Evolutionary conservation across 345 rosid species (phyloP), one percentile per base, ranked within the genome.

Genomic region (Euphorbia lathyris): DNA sequence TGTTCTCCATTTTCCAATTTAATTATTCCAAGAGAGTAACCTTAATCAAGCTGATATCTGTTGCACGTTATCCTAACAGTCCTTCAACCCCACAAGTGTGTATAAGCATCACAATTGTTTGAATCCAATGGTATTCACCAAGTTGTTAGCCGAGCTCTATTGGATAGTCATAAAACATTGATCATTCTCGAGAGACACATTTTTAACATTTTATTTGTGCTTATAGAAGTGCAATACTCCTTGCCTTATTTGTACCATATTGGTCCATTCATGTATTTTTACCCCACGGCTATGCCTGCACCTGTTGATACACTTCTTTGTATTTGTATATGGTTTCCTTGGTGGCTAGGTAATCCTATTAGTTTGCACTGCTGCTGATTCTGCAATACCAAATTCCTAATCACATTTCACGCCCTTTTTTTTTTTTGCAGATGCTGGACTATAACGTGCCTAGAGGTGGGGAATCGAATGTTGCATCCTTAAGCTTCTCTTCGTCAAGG

Each of bases 371-470:
- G 30, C 20, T 19, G 23, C 6, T 43, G 11, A 32, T 32, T 25
- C 26, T 34, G n/a, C n/a, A n/a, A 36, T 68, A 38, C 56, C 6
- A 56, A 56, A 30, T 52, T 58, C 64, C 27, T 30, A 69, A 58
- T 12, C 45, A 13, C 10, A 5, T 40, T 40, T 34, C 14, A 9
- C 0, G 20, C 48, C 16, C 1, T 20, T 23, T 34, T 38, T 40
- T 8, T 25, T 63, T 57, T 38, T 66, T 79, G 80, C 86, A 94
- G 98, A 89, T 94, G 97, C 73, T 91, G 76, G 93, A 91, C 55
- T 91, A 91, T 83, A 91, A 87, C 73, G 98, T 91, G 36, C 91
- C 88, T 34, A 93, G 92, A 81, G 98, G 98, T 93, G 73, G 73
- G 29, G 4, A 27, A n/a, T 7, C 45, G 13, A 30, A 69, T 40